phyloP scores from a whole-genome alignment of 2,329 filamentous ascomycete genomes.

The Calonectria multiphialidica region DNA sequence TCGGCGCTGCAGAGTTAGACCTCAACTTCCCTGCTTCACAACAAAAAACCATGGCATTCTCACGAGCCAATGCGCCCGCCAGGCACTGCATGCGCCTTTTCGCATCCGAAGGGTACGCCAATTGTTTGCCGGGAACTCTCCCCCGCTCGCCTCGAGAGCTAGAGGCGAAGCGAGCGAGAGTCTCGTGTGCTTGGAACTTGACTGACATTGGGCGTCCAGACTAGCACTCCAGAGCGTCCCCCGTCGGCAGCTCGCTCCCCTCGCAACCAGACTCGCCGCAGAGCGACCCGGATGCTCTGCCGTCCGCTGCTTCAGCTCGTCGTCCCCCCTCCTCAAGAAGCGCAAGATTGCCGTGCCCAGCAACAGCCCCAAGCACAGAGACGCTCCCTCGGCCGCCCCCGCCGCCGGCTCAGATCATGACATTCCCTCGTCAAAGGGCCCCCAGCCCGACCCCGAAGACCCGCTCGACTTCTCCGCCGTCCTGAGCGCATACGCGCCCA shows the following conservation, averaged over 20 bases:
- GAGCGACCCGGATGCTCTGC: conserved; percentile 4
- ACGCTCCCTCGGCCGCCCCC: conserved; percentile 30
- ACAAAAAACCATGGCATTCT: conserved; percentile 34
- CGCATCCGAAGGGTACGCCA: conserved; percentile 40
- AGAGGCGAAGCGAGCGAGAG: neutral
- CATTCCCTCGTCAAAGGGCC: conserved; percentile 24
- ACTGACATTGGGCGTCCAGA: conserved; percentile 30
- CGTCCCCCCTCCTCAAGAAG: conserved; percentile 51
- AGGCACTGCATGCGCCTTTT: conserved; percentile 39
- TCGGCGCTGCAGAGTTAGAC: conserved; percentile 17
- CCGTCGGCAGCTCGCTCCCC: conserved; percentile 24
- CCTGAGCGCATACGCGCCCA: conserved; percentile 54
- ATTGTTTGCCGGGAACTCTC: no score
- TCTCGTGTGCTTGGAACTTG: neutral
- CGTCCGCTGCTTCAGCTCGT: conserved; percentile 47
- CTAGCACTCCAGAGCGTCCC: conserved; percentile 29
- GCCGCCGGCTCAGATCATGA: conserved; percentile 33
- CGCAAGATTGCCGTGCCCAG: conserved; percentile 49
- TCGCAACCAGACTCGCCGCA: neutral
- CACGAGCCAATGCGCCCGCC: conserved; percentile 39
- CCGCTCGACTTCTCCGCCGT: conserved; percentile 64
- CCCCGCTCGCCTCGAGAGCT: neutral
- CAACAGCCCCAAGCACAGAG: conserved; percentile 44
- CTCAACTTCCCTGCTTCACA: neutral
- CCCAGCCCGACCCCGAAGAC: conserved; percentile 53